These are phyloP conservation scores for Penicillium rolfsii DNA, from an alignment of 2,329 filamentous ascomycete genomes.

Conservation along the genomic window DNA sequence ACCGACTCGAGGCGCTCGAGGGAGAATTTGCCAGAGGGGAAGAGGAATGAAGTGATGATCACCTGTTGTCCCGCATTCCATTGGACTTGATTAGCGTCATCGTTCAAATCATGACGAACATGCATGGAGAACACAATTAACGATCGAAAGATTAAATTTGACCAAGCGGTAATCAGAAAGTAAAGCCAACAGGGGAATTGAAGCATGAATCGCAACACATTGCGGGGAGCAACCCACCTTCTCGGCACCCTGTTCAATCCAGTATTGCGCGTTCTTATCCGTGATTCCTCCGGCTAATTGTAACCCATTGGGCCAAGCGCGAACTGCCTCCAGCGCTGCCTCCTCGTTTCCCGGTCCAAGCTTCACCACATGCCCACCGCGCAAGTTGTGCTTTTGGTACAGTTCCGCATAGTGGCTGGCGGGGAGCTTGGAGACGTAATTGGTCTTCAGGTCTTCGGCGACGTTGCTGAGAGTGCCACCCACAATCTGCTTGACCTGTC, in stretches of 20 bases:
- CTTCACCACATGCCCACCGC: conserved; percentile 94
- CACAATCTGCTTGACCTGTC: conserved; percentile 97
- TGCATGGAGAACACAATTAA: not conserved
- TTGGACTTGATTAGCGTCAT: conserved; percentile 23
- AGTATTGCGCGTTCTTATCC: conserved; percentile 78
- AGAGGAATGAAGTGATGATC: conserved; percentile 95
- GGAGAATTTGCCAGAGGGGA: conserved; percentile 81
- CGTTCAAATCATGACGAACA: conserved; percentile 17
- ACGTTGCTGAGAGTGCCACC: conserved; percentile 82
- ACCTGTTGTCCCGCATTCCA: conserved; percentile 63
- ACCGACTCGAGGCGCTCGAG: conserved; percentile 74
- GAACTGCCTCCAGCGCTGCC: conserved; percentile 75
- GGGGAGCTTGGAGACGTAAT: conserved; percentile 85
- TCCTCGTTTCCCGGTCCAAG: conserved; percentile 84
- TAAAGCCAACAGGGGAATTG: conserved; percentile 1
- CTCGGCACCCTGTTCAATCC: conserved; percentile 85
- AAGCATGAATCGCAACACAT: conserved; percentile 1
- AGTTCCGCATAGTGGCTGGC: conserved; percentile 78
- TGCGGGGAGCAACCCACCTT: conserved; percentile 64
- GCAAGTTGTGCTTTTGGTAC: conserved; percentile 74
- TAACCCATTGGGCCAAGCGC: conserved; percentile 75
- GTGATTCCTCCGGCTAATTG: conserved; percentile 95
- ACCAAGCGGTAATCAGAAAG: no score
- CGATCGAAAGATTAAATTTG: not conserved
- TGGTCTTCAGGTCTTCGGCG: conserved; percentile 75